Conservation (phyloP, 129 eudicot species). For the Gnaphalium uliginosum region DNA sequence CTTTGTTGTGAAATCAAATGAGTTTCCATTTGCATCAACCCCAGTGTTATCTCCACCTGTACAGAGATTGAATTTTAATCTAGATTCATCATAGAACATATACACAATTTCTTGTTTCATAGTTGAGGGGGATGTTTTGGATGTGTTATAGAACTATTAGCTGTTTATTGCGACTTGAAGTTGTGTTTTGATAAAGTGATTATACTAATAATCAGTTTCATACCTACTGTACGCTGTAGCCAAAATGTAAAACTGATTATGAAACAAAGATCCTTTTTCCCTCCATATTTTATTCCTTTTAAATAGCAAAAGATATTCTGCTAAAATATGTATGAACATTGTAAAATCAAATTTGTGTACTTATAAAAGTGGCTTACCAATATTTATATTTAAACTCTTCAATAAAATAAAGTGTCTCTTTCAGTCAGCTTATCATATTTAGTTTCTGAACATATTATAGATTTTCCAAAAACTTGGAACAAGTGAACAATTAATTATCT, state of each 20-base stretch:
- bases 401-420: not conserved
- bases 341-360: too few species aligned
- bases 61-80: not conserved
- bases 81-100: not conserved
- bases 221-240: not conserved
- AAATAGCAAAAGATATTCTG: too few species aligned
- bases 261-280: not conserved
- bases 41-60: conserved; percentile 79
- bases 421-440: not conserved
- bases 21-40: conserved; percentile 87
- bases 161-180: not conserved
- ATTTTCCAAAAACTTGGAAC: not conserved
- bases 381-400: not conserved
- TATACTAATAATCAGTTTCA: not conserved
- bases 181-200: not conserved
- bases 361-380: too few species aligned
- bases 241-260: not conserved
- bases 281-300: too few species aligned
- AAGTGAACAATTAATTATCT: not conserved
- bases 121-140: not conserved
- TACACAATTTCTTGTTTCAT: not conserved
- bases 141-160: not conserved
- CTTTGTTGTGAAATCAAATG: conserved; percentile 91
- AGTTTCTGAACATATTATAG: not conserved
- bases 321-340: too few species aligned